Percentiles rank a stretch among this genome's conserved stretches.
Conservation (phyloP, 2,329 filamentous ascomycete species). For the Colletotrichum incanum region DNA sequence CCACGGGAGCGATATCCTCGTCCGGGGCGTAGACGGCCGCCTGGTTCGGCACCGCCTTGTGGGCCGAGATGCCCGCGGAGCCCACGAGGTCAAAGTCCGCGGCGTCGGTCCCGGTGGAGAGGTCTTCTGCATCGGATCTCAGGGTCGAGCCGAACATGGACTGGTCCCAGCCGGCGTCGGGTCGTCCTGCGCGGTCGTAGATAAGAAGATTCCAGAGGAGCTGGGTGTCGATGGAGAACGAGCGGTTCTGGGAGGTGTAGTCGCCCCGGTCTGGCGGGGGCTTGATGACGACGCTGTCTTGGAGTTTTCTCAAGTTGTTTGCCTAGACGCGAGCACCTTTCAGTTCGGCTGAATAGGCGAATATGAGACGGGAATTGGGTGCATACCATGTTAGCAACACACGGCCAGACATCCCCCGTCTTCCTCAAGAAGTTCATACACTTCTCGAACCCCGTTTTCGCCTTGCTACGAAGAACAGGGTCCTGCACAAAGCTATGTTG, state of each 20-base stretch:
- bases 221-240: constrained; percentile 52
- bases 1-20: constrained; percentile 38
- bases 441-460: constrained; percentile 48
- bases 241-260: constrained; percentile 23
- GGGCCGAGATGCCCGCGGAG: constrained; percentile 56
- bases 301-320: constrained; percentile 50
- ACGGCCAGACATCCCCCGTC: constrained; percentile 48
- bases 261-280: neutral
- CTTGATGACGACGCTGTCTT: constrained; percentile 50
- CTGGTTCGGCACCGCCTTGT: constrained; percentile 55
- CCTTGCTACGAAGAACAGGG: constrained; percentile 44
- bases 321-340: constrained; percentile 35
- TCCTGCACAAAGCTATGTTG: constrained; percentile 65
- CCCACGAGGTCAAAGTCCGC: constrained; percentile 56
- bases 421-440: constrained; percentile 47
- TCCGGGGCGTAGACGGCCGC: constrained; percentile 54
- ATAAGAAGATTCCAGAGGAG: constrained; percentile 56
- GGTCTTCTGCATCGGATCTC: constrained; percentile 17
- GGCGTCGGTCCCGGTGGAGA: constrained; percentile 41
- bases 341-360: no score
- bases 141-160: constrained; percentile 46
- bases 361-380: neutral
- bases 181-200: constrained; percentile 53
- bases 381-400: constrained; percentile 48
- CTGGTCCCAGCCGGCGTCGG: constrained; percentile 44